A percentile compares a stretch with the other conserved stretches of the same genome.
Evolutionary conservation across 2,329 filamentous ascomycete genomes (phyloP).

Genomic region (Aspergillus thermomutatus): DNA sequence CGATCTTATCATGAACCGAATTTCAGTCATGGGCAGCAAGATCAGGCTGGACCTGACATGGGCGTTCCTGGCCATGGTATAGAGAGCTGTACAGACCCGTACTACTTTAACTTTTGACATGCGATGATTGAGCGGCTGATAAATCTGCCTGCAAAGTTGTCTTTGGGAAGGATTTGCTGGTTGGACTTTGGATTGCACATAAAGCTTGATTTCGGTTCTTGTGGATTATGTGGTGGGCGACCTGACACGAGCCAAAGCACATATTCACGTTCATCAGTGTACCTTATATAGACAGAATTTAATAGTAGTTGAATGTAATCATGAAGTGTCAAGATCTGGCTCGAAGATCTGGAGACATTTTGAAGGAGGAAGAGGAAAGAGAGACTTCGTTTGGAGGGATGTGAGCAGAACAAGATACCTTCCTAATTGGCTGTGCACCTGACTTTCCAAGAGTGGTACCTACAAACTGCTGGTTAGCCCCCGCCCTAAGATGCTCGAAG

Average conservation of each 20-base stretch:
- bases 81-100: slow-evolving; percentile 20
- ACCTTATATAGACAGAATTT: not conserved
- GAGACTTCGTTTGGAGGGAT: too few species aligned
- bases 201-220: not conserved
- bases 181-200: not conserved
- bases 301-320: not conserved
- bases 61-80: slow-evolving; percentile 15
- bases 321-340: too few species aligned
- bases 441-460: too few species aligned
- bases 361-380: not conserved
- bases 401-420: not conserved
- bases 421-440: not conserved
- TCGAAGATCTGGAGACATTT: not conserved
- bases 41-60: slow-evolving; percentile 9
- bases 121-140: slow-evolving; percentile 3
- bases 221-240: not conserved
- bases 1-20: slow-evolving; percentile 13
- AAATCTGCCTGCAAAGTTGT: not conserved
- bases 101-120: slow-evolving; percentile 26
- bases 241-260: not conserved
- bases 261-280: not conserved
- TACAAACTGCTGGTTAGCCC: too few species aligned
- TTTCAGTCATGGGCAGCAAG: slow-evolving; percentile 8
- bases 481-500: not conserved
- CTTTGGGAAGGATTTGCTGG: not conserved